A percentile compares a stretch with the other conserved stretches of the same genome.
Conservation (phyloP, 2,329 filamentous ascomycete species). For the Saccharata proteae region DNA sequence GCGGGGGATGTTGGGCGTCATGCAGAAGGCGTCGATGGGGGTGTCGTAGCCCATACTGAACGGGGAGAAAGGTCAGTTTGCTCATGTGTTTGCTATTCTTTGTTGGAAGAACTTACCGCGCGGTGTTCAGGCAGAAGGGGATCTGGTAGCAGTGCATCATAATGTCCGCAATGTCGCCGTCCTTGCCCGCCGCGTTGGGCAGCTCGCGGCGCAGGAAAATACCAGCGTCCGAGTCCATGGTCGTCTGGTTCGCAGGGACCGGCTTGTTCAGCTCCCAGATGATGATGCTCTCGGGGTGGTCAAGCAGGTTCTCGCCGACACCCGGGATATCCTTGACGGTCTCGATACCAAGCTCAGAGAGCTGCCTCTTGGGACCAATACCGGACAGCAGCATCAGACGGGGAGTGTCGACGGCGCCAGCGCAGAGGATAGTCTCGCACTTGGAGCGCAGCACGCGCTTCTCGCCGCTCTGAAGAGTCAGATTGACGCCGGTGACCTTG, state of each 20-base stretch:
- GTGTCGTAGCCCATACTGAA: slow-evolving; percentile 55
- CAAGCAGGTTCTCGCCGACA: slow-evolving; percentile 52
- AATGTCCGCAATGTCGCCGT: slow-evolving; percentile 68
- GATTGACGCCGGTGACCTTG: slow-evolving; percentile 59
- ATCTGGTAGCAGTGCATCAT: slow-evolving; percentile 99
- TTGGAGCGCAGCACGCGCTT: slow-evolving; percentile 47
- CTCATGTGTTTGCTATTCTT: background rate
- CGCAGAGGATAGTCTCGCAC: slow-evolving; percentile 67
- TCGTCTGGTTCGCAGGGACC: slow-evolving; percentile 68
- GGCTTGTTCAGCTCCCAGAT: slow-evolving; percentile 71
- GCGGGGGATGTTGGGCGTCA: slow-evolving; percentile 83
- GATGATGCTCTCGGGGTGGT: slow-evolving; percentile 55
- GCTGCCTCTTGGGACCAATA: slow-evolving; percentile 36
- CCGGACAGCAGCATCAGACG: slow-evolving; percentile 46
- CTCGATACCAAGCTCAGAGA: slow-evolving; percentile 35
- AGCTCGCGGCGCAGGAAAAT: slow-evolving; percentile 74
- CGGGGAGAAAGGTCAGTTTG: slow-evolving; percentile 10
- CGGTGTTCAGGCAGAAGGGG: slow-evolving; percentile 78
- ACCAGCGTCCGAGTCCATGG: slow-evolving; percentile 82
- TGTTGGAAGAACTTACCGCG: slow-evolving; percentile 33
- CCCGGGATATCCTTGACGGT: slow-evolving; percentile 49
- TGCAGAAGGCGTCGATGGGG: slow-evolving; percentile 72
- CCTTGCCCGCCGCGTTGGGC: slow-evolving; percentile 53
- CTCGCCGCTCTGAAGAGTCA: slow-evolving; percentile 51
- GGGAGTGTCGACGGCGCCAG: slow-evolving; percentile 72